Base-by-base conservation (phyloP, 441 rosid species). In the Melianthus villosus region DNA sequence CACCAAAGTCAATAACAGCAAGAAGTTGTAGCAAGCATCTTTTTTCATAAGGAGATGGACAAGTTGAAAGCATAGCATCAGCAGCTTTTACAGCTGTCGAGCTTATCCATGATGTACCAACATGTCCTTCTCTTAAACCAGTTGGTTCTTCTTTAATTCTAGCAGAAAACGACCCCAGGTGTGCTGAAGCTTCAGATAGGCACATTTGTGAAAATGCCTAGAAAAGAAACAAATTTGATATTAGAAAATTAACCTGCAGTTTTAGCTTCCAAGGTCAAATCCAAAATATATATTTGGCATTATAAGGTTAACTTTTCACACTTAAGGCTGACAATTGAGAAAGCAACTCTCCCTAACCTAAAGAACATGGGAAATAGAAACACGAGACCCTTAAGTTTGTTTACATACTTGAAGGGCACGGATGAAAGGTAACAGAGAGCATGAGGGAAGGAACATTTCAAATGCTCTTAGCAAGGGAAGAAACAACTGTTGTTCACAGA, bases 181-280 rank as follows among this genome's bases (percentile, higher is more conserved):
- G 99, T 34, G 96, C 99, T 46, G 94, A 72, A 61, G 96, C 94
- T 68, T 91, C 99, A 45, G 94, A 72, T 8, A 91, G 75, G 42
- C 96, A 93, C 96, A 82, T 85, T 62, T 91, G 99, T 33, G 83
- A 77, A 71, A 82, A 91, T 55, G 99, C 99, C 99, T 91, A 55
- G 50, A 53, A 54, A 42, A 38, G 48, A 46, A 50, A 35, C 16
- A 30, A 6, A 18, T 40, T 3, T 30, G 29, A 16, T 26, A 46
- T 22, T 33, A 43, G 40, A 38, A 20, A 20, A 20, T 20, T 2
- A 20, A 2, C 2, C 23, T 20, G 23, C n/a, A n/a, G n/a, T n/a
- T n/a, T 20, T 20, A 2, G 6, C 23, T 20, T 20, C 2, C 3
- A 20, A 20, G 6, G 23, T 20, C 23, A 20, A n/a, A n/a, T 20